These are phyloP conservation scores for Venturiaceae sp. DNA, from an alignment of 2,329 filamentous ascomycete genomes.

Conservation along the genomic window DNA sequence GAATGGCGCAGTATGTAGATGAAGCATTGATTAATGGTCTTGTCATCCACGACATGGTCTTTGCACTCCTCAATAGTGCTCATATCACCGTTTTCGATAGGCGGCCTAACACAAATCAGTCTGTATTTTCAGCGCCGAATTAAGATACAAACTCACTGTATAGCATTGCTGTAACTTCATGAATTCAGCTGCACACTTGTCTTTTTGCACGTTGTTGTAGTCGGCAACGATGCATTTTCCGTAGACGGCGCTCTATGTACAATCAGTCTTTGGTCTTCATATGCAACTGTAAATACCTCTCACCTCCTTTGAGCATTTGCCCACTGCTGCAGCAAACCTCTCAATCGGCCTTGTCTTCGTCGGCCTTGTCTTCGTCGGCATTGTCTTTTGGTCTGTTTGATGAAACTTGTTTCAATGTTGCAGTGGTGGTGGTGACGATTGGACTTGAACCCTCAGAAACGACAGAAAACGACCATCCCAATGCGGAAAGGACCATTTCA, in stretches of 20 bases:
- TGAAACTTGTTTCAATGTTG: not conserved
- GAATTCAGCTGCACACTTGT: conserved; percentile 84
- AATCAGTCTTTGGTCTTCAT: not conserved
- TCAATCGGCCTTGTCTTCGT: conserved; percentile 53
- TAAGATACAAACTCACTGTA: conserved; percentile 46
- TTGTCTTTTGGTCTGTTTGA: too few species aligned
- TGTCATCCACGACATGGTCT: not conserved
- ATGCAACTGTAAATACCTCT: conserved; percentile 9
- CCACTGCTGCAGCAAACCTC: conserved; percentile 55
- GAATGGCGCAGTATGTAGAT: not conserved
- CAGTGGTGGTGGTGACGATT: not conserved
- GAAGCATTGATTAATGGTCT: not conserved
- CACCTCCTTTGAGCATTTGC: conserved; percentile 59
- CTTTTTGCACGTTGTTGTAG: conserved; percentile 82
- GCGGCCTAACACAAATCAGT: not conserved
- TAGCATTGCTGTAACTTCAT: conserved; percentile 80
- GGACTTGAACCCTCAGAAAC: not conserved
- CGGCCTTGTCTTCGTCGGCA: conserved; percentile 23
- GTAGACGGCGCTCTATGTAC: conserved; percentile 63
- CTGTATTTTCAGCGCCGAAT: not conserved
- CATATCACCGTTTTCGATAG: not conserved
- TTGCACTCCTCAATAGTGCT: not conserved
- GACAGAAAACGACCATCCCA: not conserved
- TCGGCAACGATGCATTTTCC: conserved; percentile 87
- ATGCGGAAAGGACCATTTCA: not conserved